Conservation (phyloP, 768 basidiomycete genomes). For the Kwoniella mangroviensis region DNA sequence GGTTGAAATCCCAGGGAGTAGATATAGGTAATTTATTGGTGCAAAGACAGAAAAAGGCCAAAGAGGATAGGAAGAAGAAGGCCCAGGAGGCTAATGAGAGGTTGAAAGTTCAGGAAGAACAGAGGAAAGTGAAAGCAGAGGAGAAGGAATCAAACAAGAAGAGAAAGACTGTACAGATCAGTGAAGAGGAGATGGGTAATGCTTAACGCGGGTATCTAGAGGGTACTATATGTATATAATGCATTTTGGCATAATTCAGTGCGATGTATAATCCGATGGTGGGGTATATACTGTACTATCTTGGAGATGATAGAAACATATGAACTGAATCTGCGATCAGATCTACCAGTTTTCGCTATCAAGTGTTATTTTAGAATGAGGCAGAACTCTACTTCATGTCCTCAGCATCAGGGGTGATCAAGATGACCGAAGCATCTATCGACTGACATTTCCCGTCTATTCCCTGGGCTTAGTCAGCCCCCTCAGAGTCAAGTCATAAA, state of each 20-base stretch:
- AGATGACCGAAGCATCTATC: no score
- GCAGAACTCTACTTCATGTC: no score
- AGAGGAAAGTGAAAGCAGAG: background rate
- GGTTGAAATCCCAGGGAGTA: constrained; percentile 48
- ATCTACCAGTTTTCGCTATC: no score
- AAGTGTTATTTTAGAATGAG: no score
- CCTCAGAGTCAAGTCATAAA: constrained; percentile 59
- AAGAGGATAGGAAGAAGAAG: constrained; percentile 42
- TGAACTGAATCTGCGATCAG: no score
- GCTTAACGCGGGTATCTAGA: background rate
- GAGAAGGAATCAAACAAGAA: background rate
- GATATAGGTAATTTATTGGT: constrained; percentile 40
- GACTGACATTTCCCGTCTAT: background rate
- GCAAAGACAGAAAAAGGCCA: constrained; percentile 46
- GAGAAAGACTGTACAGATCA: background rate
- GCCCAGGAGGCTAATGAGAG: background rate
- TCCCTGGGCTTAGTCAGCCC: constrained; percentile 42
- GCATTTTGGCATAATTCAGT: background rate
- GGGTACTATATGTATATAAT: constrained; percentile 1
- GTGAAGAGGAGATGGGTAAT: constrained; percentile 21
- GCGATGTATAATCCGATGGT: no score
- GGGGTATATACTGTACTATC: no score
- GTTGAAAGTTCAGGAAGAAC: background rate
- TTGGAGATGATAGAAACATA: no score
- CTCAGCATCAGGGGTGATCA: no score